Base-by-base conservation (phyloP, 352 stramenopile species). In the Pythium oligandrum region DNA sequence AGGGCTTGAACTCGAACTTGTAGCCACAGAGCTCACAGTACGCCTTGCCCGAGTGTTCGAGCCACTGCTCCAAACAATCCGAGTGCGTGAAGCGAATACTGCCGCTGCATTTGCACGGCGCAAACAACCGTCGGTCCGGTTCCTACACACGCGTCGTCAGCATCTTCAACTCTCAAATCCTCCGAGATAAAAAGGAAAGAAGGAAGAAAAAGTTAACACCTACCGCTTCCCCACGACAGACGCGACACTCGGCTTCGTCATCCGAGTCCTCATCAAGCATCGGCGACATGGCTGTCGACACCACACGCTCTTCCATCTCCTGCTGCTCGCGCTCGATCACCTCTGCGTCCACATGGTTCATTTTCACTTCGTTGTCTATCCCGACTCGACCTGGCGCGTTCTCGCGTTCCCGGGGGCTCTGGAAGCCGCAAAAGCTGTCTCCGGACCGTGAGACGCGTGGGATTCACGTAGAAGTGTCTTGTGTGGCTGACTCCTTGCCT, bases 31-130 rank as follows among this genome's bases (percentile, higher is more conserved):
- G 66, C 70, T 98, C 94, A 62, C 94, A 98, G 68, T 83, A 93
- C 49, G 80, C 80, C 59, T 96, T 96, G 59, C 86, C 78, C 38
- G 86, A 97, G 51, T 98, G 89, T 56, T 86, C 78, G 35, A 98
- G 79, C 94, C 94, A 98, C 31, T 96, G 93, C 59, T 93, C 86
- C 45, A 98, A 74, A 50, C 94, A 98, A 61, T 98, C 92, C 50
- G 95, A 92, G 73, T 98, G 94, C 32, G 86, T 95, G 63, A 95
- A 88, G 37, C 90, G 90, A 59, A 98, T 98, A 43, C 88, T 97
- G 35, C 94, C 94, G 34, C 89, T 97, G 68, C 94, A 98, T 71
- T 97, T 97, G 64, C 94, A 98, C 10, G 84, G 84, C 51, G 78
- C 78, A 59, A 93, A 93, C 30, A 95, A 65, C 3, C 78, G 84